A percentile compares a stretch with the other conserved stretches of the same genome.
Conservation (phyloP, 2,329 filamentous ascomycete species). For the Moelleriella libera region DNA sequence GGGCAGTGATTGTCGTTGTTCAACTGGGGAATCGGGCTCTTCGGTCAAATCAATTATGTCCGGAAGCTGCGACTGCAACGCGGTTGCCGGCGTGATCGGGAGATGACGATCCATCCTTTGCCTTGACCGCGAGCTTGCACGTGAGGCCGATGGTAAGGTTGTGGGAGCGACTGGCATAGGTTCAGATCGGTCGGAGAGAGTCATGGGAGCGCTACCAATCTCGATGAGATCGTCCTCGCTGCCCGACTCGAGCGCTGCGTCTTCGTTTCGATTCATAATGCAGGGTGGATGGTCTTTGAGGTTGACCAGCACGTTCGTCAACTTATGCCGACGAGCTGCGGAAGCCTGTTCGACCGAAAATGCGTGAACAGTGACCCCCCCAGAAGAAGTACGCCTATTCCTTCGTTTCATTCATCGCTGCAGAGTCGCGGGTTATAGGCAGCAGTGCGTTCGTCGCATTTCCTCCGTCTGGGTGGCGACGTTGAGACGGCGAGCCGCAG, state of each 20-base stretch:
- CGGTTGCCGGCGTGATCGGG: background rate
- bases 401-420: too few relatives aligned
- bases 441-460: background rate
- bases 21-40: conserved; percentile 31
- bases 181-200: background rate
- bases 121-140: background rate
- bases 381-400: too few relatives aligned
- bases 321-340: background rate
- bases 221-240: conserved; percentile 20
- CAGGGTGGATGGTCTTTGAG: background rate
- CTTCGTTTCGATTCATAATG: conserved; percentile 7
- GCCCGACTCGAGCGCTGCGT: conserved; percentile 4
- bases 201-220: conserved; percentile 11
- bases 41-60: conserved; percentile 36
- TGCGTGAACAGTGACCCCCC: too few relatives aligned
- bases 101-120: background rate
- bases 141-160: background rate
- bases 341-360: too few relatives aligned
- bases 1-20: conserved; percentile 18
- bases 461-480: too few relatives aligned
- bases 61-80: background rate
- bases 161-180: background rate
- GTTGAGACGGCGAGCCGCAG: too few relatives aligned
- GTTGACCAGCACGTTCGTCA: background rate
- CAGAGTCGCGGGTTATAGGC: too few relatives aligned